phyloP scores from a whole-genome alignment of 2,329 filamentous ascomycete genomes.

The Teratosphaeria pseudoeucalypti region DNA sequence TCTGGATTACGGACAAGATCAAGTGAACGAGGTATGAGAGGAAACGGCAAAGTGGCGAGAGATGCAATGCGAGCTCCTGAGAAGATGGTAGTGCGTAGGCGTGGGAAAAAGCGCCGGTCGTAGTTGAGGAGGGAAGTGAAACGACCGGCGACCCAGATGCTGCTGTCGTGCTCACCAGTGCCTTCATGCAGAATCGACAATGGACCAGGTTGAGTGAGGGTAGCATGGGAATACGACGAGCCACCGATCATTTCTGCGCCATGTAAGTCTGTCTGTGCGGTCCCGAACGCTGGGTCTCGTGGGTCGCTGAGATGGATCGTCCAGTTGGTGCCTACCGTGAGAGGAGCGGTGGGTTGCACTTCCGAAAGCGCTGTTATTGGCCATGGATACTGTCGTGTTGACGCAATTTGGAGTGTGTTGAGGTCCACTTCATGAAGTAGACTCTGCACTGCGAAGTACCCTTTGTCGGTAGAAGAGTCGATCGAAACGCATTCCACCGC shows the following conservation, averaged over 20 bases:
- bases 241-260: slow-evolving; percentile 23
- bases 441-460: slow-evolving; percentile 71
- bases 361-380: slow-evolving; percentile 75
- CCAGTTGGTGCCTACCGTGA: slow-evolving; percentile 74
- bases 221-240: slow-evolving; percentile 47
- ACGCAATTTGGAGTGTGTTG: slow-evolving; percentile 57
- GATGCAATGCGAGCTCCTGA: slow-evolving; percentile 72
- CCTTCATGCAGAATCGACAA: slow-evolving; percentile 73
- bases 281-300: slow-evolving; percentile 34
- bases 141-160: slow-evolving; percentile 80
- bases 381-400: slow-evolving; percentile 64
- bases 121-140: slow-evolving; percentile 86
- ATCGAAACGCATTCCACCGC: slow-evolving; percentile 77
- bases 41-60: slow-evolving; percentile 58
- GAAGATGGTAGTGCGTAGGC: slow-evolving; percentile 66
- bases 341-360: slow-evolving; percentile 52
- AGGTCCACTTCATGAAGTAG: slow-evolving; percentile 75
- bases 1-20: slow-evolving; percentile 46
- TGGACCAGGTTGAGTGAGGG: slow-evolving; percentile 69
- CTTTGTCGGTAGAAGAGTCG: slow-evolving; percentile 55
- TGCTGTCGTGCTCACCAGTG: slow-evolving; percentile 44
- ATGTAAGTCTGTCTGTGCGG: slow-evolving; percentile 1
- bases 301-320: slow-evolving; percentile 78
- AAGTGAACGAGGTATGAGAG: slow-evolving; percentile 53
- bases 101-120: slow-evolving; percentile 75